Percentiles rank a stretch among this genome's conserved stretches.
phyloP scores from a whole-genome alignment of 805 yeast genomes.

The Tetrapisispora phaffii region DNA sequence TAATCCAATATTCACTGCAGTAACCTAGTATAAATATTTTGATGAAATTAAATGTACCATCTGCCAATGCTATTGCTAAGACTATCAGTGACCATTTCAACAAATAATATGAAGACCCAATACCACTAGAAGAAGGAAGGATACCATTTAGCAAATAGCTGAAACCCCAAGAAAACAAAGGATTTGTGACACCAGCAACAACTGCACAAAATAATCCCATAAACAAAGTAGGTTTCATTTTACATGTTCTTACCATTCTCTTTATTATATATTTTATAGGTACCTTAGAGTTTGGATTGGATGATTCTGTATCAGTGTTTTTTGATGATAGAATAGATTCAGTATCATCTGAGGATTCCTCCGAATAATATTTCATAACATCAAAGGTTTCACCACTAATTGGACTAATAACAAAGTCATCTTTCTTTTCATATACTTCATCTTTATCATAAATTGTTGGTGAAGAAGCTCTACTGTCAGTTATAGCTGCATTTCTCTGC shows the following conservation, averaged over 20 bases:
- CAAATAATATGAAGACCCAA: slow-evolving; percentile 26
- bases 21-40: slow-evolving; percentile 43
- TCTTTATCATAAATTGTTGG: slow-evolving; percentile 1
- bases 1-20: slow-evolving; percentile 62
- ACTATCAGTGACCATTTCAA: slow-evolving; percentile 62
- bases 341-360: background rate
- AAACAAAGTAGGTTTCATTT: slow-evolving; percentile 23
- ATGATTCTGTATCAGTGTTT: background rate
- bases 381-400: slow-evolving; percentile 1
- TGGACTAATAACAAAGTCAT: slow-evolving; percentile 6
- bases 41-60: slow-evolving; percentile 47
- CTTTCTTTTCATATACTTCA: background rate
- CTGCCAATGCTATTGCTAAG: slow-evolving; percentile 49
- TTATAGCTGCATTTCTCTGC: slow-evolving; percentile 1
- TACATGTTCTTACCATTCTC: slow-evolving; percentile 23
- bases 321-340: background rate
- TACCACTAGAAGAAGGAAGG: slow-evolving; percentile 35
- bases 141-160: slow-evolving; percentile 60
- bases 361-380: background rate
- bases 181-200: slow-evolving; percentile 55
- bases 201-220: slow-evolving; percentile 48
- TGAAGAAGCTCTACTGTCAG: slow-evolving; percentile 2
- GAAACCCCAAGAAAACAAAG: slow-evolving; percentile 69
- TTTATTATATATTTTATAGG: slow-evolving; percentile 24
- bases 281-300: slow-evolving; percentile 9